phyloP scores from a whole-genome alignment of 148 eudicot species.

The Silene latifolia region DNA sequence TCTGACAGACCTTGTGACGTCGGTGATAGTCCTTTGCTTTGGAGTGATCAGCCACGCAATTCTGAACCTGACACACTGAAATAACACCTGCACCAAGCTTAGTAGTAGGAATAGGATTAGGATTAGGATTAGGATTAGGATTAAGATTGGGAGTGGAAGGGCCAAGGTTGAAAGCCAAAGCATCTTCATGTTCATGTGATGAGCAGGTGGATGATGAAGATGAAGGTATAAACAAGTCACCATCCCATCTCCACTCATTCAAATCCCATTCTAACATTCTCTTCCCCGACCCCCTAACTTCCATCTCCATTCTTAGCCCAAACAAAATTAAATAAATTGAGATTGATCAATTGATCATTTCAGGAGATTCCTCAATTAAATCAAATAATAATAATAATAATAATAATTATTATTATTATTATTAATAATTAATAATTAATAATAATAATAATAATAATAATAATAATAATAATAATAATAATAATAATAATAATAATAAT shows the following conservation, averaged over 20 bases:
- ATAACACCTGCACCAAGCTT: slow-evolving; percentile 27
- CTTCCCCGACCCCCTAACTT: slow-evolving; percentile 41
- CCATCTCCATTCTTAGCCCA: slow-evolving; percentile 7
- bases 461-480: no score
- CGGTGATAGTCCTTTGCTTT: slow-evolving; percentile 83
- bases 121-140: no score
- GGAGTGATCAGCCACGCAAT: slow-evolving; percentile 64
- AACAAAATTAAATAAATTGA: no score
- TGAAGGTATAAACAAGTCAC: slow-evolving; percentile 53
- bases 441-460: no score
- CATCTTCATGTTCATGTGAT: neutral
- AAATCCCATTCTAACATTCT: slow-evolving; percentile 70
- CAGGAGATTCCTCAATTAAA: no score
- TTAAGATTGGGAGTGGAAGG: no score
- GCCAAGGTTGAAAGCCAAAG: no score
- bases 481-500: no score
- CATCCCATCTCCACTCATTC: slow-evolving; percentile 93
- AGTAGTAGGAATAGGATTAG: neutral
- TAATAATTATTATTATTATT: no score
- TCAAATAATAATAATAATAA: no score
- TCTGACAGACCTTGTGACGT: slow-evolving; percentile 78
- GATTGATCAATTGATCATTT: no score
- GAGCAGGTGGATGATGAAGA: slow-evolving; percentile 22
- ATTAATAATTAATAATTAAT: no score
- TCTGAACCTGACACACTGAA: slow-evolving; percentile 71